phyloP scores from a whole-genome alignment of 23 red algal species.

The Cyanidiococcus yangmingshanensis region DNA sequence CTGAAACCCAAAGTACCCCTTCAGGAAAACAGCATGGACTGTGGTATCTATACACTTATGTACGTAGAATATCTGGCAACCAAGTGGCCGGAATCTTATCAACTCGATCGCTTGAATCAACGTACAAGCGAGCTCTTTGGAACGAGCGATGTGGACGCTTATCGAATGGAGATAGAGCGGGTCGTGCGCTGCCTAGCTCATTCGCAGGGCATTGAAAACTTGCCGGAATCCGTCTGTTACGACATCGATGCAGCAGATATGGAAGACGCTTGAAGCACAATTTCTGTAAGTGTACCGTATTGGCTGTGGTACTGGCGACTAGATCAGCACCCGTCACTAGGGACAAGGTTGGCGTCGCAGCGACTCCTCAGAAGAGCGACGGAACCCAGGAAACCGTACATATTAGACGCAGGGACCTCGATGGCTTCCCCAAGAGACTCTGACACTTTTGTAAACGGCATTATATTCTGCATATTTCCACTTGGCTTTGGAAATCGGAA shows the following conservation, averaged over 20 bases:
- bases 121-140: neutral
- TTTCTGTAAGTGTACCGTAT: no score
- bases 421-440: no score
- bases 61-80: neutral
- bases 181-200: neutral
- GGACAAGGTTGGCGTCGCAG: neutral
- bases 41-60: constrained; percentile 8
- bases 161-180: constrained; percentile 5
- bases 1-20: constrained; percentile 16
- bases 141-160: constrained; percentile 1
- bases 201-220: neutral
- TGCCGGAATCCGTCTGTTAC: neutral
- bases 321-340: neutral
- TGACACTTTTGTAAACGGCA: no score
- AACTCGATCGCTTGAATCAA: neutral
- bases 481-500: no score
- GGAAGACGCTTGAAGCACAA: neutral
- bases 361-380: no score
- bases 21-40: constrained; percentile 17
- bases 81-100: neutral
- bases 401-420: no score
- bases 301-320: no score
- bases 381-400: no score
- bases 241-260: neutral
- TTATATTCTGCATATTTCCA: no score